These are phyloP conservation scores for Rhamnella rubrinervis DNA, from an alignment of 331 rosid species.

Conservation along the genomic window DNA sequence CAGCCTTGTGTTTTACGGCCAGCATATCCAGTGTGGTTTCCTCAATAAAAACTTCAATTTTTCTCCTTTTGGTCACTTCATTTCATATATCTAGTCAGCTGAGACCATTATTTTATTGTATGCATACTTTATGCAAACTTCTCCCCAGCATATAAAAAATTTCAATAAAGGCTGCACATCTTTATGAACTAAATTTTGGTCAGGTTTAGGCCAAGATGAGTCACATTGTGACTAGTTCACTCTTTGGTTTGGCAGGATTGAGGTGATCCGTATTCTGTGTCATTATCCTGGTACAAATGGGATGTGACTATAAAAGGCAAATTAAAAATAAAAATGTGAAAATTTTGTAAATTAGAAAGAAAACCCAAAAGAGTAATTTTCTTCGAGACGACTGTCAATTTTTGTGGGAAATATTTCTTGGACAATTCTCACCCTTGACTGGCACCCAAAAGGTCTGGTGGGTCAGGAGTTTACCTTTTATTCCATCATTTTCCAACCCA, in stretches of 20 bases:
- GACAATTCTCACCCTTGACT: not conserved
- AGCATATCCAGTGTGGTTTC: not conserved
- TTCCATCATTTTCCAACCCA: not conserved
- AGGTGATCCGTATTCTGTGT: too few relatives aligned
- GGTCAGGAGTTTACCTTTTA: not conserved
- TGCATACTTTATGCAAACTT: too few relatives aligned
- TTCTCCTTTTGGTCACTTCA: not conserved
- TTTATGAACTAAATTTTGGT: not conserved
- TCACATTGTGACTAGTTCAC: too few relatives aligned
- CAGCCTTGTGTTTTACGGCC: not conserved
- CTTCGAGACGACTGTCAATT: too few relatives aligned
- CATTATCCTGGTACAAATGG: not conserved
- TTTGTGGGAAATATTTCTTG: not conserved
- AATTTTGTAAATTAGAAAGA: not conserved
- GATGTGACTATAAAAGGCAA: not conserved
- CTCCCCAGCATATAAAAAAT: not conserved
- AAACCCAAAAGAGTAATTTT: not conserved
- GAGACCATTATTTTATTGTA: too few relatives aligned
- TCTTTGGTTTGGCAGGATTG: too few relatives aligned
- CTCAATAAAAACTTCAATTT: not conserved
- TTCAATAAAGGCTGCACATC: constrained; percentile 3
- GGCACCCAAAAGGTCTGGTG: too few relatives aligned
- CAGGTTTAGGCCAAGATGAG: constrained; percentile 1
- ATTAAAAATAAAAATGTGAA: not conserved
- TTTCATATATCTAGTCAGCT: not conserved